phyloP scores from a whole-genome alignment of 2,329 filamentous ascomycete species.

The Colletotrichum costaricense region DNA sequence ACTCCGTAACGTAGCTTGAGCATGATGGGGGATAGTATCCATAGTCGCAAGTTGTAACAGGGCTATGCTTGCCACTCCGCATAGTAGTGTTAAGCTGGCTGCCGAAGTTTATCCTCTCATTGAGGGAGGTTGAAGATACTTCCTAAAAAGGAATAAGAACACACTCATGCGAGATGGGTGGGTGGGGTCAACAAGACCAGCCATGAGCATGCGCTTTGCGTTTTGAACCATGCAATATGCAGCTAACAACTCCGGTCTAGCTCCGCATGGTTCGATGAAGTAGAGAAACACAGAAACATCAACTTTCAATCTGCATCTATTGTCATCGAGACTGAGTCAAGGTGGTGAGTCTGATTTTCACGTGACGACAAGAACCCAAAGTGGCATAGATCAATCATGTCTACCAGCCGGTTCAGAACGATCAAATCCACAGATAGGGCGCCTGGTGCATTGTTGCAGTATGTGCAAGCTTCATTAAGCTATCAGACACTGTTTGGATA shows the following conservation, averaged over 20 bases:
- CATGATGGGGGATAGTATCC: neutral
- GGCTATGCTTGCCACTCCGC: neutral
- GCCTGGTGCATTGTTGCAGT: neutral
- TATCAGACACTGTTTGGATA: neutral
- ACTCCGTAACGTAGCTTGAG: neutral
- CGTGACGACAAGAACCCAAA: neutral
- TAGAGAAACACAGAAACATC: neutral
- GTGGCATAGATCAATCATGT: neutral
- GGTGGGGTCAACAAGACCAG: neutral
- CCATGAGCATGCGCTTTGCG: neutral
- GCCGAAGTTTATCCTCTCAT: neutral
- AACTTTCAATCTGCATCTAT: neutral
- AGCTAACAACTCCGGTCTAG: neutral
- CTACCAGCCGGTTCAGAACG: neutral
- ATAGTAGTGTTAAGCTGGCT: neutral
- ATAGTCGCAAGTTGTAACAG: neutral
- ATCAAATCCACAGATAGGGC: too few relatives aligned
- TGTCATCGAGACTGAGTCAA: neutral
- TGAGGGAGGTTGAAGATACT: neutral
- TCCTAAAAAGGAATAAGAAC: constrained; percentile 6
- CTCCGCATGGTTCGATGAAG: neutral
- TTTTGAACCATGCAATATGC: neutral
- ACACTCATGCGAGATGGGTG: neutral
- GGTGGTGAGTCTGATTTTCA: neutral
- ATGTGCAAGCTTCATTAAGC: neutral